Percentiles rank a stretch among this genome's conserved stretches.
These are phyloP conservation scores for Penicillium salamii DNA, from an alignment of 495 filamentous ascomycete species.

Conservation along the genomic window DNA sequence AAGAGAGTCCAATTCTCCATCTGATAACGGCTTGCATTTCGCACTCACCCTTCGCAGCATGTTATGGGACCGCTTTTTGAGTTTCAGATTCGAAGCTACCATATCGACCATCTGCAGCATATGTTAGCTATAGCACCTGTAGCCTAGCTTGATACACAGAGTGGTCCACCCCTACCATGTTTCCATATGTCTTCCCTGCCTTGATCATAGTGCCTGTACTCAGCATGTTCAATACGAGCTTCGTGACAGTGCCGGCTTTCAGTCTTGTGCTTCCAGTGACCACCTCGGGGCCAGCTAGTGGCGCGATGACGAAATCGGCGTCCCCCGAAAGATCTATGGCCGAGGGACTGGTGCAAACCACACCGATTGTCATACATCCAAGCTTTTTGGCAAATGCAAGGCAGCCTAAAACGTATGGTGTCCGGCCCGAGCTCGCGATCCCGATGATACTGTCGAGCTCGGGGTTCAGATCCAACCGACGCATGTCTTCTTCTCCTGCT, in stretches of 20 bases:
- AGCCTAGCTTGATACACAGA: background rate
- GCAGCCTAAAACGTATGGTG: conserved; percentile 38
- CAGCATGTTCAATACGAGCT: conserved; percentile 40
- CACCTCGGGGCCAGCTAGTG: conserved; percentile 35
- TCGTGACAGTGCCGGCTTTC: conserved; percentile 39
- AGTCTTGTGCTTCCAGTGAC: conserved; percentile 40
- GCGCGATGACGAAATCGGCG: conserved; percentile 31
- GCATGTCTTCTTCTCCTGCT: conserved; percentile 24
- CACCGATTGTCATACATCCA: conserved; percentile 33
- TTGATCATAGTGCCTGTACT: conserved; percentile 41
- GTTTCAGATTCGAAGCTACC: conserved; percentile 37
- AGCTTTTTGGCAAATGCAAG: conserved; percentile 30
- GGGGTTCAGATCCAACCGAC: conserved; percentile 22
- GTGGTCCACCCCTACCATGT: conserved; percentile 34
- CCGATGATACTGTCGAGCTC: conserved; percentile 35
- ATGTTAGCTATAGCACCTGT: background rate
- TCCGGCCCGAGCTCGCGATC: conserved; percentile 41
- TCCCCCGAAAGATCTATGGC: conserved; percentile 23
- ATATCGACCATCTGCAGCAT: conserved; percentile 35
- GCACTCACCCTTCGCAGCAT: conserved; percentile 29
- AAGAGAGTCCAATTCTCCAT: conserved; percentile 26
- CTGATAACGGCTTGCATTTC: conserved; percentile 15
- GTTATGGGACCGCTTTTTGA: conserved; percentile 35
- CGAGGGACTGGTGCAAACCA: conserved; percentile 33
- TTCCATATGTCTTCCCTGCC: conserved; percentile 40